phyloP scores from a whole-genome alignment of 2,329 filamentous ascomycete species.

The Knufia petricola region DNA sequence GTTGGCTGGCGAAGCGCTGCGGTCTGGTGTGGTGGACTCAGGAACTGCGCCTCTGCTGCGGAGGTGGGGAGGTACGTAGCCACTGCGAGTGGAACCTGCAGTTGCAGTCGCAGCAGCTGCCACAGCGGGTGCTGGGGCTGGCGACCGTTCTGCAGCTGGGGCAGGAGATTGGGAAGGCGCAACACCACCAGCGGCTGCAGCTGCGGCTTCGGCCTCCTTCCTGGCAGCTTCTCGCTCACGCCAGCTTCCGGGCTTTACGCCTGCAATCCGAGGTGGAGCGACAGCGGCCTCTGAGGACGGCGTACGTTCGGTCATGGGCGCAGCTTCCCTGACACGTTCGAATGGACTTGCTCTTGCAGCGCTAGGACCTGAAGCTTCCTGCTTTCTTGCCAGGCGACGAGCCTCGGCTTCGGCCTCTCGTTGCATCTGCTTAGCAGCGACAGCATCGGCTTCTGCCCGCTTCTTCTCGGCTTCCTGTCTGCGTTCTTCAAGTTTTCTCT shows the following conservation, averaged over 20 bases:
- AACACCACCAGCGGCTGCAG: not conserved
- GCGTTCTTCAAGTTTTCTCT: slow-evolving; percentile 63
- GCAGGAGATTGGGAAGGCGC: slow-evolving; percentile 7
- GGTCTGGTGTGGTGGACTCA: too few species aligned
- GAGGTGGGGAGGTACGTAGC: slow-evolving; percentile 11
- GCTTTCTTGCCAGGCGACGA: slow-evolving; percentile 58
- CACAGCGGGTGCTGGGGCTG: slow-evolving; percentile 12
- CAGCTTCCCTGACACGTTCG: slow-evolving; percentile 25
- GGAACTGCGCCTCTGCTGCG: not conserved
- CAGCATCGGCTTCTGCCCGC: slow-evolving; percentile 54
- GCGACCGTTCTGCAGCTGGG: slow-evolving; percentile 9
- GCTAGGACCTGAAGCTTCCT: slow-evolving; percentile 33
- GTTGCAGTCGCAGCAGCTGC: not conserved
- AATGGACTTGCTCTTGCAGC: slow-evolving; percentile 15
- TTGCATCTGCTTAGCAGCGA: slow-evolving; percentile 58
- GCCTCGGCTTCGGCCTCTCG: slow-evolving; percentile 83
- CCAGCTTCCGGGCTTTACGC: slow-evolving; percentile 38
- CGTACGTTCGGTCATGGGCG: slow-evolving; percentile 36
- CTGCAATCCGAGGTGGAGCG: slow-evolving; percentile 46
- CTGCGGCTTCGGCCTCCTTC: slow-evolving; percentile 25
- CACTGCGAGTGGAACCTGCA: slow-evolving; percentile 17
- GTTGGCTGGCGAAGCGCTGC: slow-evolving; percentile 12
- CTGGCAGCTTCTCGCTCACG: slow-evolving; percentile 51
- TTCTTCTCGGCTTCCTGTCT: slow-evolving; percentile 50
- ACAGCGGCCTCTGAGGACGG: slow-evolving; percentile 41